Evolutionary conservation across 2,329 filamentous ascomycete species (phyloP).

Genomic region (Westerdykella ornata): DNA sequence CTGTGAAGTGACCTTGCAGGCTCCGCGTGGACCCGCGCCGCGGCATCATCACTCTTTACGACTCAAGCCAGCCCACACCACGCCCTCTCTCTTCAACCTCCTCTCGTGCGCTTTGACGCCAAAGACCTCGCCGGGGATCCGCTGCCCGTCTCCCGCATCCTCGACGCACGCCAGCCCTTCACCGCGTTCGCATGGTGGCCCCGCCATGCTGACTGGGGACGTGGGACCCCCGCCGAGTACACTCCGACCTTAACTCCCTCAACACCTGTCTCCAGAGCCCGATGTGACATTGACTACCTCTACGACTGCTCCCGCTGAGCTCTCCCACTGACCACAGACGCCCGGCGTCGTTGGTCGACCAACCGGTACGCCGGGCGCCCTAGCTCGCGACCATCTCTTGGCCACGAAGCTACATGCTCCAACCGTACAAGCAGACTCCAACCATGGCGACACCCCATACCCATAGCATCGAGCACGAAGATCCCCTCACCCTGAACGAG

Average conservation of each 20-base stretch:
- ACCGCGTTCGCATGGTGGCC: not conserved
- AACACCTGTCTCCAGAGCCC: slow-evolving; percentile 1
- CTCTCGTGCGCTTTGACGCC: too few relatives aligned
- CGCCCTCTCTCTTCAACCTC: too few relatives aligned
- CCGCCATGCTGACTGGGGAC: not conserved
- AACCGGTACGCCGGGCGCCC: too few relatives aligned
- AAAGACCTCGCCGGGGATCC: too few relatives aligned
- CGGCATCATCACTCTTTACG: too few relatives aligned
- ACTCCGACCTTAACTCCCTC: not conserved
- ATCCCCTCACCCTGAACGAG: slow-evolving; percentile 31
- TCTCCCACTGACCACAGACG: slow-evolving; percentile 16
- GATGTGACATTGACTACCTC: slow-evolving; percentile 18
- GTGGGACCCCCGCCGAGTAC: not conserved
- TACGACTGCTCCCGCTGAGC: slow-evolving; percentile 1
- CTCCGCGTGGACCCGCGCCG: too few relatives aligned
- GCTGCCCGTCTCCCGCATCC: not conserved
- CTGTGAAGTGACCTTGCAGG: too few relatives aligned
- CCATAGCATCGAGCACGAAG: slow-evolving; percentile 26
- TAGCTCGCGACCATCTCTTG: too few relatives aligned
- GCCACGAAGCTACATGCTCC: too few relatives aligned
- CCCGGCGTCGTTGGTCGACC: slow-evolving; percentile 8
- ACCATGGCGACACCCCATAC: slow-evolving; percentile 24
- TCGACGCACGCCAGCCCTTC: not conserved
- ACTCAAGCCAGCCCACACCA: too few relatives aligned
- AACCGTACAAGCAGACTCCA: slow-evolving; percentile 2